Conservation (phyloP, 73 alveolate species). For the Tetrahymena elliotti region DNA sequence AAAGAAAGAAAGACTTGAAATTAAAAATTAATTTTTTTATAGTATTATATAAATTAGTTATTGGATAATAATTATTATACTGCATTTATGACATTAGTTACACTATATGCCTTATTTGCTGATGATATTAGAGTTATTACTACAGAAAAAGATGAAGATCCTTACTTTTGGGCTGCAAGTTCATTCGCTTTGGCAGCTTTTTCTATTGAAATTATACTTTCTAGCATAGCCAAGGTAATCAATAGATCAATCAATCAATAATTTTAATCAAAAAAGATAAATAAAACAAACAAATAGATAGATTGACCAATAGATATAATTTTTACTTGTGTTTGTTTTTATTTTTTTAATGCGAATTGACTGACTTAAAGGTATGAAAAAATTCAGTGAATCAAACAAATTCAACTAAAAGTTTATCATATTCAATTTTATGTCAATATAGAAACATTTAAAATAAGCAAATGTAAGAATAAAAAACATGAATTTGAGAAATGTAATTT, state of each 20-base stretch:
- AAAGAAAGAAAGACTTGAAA: too few species aligned
- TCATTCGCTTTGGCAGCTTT: slow-evolving; percentile 23
- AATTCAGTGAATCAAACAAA: too few species aligned
- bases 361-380: too few species aligned
- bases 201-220: slow-evolving; percentile 32
- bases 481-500: too few species aligned
- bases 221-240: slow-evolving; percentile 35
- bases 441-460: too few species aligned
- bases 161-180: slow-evolving; percentile 20
- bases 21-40: too few species aligned
- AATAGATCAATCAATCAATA: slow-evolving; percentile 1
- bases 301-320: not conserved
- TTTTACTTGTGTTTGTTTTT: too few species aligned
- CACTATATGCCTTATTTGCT: slow-evolving; percentile 80
- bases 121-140: slow-evolving; percentile 68
- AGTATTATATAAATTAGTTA: not conserved
- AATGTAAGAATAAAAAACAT: too few species aligned
- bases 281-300: not conserved
- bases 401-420: too few species aligned
- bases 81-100: slow-evolving; percentile 55
- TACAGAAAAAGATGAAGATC: slow-evolving; percentile 36
- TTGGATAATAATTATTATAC: not conserved
- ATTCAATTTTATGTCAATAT: too few species aligned
- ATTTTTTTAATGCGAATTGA: too few species aligned
- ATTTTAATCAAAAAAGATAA: not conserved